Conservation (phyloP, 352 stramenopile genomes). For the Globisporangium alternatum region DNA sequence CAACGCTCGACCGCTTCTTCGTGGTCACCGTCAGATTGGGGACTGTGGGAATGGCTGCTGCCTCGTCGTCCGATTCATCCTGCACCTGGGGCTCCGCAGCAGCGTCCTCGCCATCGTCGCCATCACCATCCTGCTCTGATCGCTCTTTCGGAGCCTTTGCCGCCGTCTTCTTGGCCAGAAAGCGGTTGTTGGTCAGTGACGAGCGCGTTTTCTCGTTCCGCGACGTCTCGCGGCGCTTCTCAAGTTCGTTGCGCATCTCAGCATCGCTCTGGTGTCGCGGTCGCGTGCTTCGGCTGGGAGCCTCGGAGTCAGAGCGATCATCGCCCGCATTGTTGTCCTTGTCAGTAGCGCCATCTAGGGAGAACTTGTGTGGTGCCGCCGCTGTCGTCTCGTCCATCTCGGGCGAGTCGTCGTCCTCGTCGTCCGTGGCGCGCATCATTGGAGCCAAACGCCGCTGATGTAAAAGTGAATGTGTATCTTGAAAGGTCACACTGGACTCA, state of each 20-base stretch:
- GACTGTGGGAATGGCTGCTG: neutral
- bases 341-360: neutral
- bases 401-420: neutral
- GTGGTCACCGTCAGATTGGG: constrained; percentile 13
- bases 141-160: neutral
- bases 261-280: constrained; percentile 32
- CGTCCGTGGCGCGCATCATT: constrained; percentile 1
- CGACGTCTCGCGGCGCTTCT: constrained; percentile 31
- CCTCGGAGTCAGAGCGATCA: neutral
- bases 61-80: constrained; percentile 5
- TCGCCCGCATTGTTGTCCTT: neutral
- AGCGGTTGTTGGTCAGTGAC: constrained; percentile 48
- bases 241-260: constrained; percentile 30
- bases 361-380: neutral
- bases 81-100: neutral
- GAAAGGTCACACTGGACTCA: constrained; percentile 16
- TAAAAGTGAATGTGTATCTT: constrained; percentile 8
- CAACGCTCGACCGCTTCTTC: constrained; percentile 18
- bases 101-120: neutral
- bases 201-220: constrained; percentile 21
- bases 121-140: neutral
- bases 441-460: neutral
- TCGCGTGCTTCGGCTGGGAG: constrained; percentile 3
- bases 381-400: neutral
- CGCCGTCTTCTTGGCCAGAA: constrained; percentile 20